A percentile compares a stretch with the other conserved stretches of the same genome.
phyloP scores from a whole-genome alignment of 1,284 basidiomycete genomes.

The Ceratobasidium sp. region DNA sequence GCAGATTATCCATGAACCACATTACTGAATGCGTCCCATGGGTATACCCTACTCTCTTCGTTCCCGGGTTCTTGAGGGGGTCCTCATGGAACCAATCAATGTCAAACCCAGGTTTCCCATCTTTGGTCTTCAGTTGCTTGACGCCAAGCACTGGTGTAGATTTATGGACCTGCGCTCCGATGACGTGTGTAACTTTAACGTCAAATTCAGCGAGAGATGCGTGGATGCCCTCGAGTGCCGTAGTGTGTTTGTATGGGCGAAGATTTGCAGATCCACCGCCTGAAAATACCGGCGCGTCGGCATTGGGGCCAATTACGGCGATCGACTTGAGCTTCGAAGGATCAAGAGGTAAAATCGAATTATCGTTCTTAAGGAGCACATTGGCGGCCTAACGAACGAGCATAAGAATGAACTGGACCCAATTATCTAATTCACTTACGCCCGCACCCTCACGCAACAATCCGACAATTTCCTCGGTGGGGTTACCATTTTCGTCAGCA shows the following conservation, averaged over 20 bases:
- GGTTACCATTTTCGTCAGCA: not conserved
- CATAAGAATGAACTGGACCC: not conserved
- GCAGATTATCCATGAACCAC: conserved; percentile 46
- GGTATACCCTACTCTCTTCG: conserved; percentile 44
- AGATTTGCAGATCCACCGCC: conserved; percentile 63
- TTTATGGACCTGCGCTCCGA: conserved; percentile 44
- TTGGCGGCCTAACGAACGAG: not conserved
- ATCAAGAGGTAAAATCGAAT: conserved; percentile 53
- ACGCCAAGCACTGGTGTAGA: conserved; percentile 46
- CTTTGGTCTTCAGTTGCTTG: conserved; percentile 41
- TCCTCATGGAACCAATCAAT: conserved; percentile 57
- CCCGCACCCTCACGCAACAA: conserved; percentile 56
- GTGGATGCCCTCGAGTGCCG: conserved; percentile 59
- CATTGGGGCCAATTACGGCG: conserved; percentile 65
- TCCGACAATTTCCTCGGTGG: not conserved
- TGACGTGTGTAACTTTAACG: conserved; percentile 44
- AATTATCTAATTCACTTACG: conserved; percentile 43
- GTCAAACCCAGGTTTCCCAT: conserved; percentile 49
- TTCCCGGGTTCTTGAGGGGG: conserved; percentile 49
- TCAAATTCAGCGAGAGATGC: conserved; percentile 48
- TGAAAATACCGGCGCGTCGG: conserved; percentile 58
- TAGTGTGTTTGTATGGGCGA: conserved; percentile 55
- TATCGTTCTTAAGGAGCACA: conserved; percentile 60
- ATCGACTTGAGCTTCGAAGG: conserved; percentile 51
- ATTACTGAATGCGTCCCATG: conserved; percentile 40